Percentiles rank a stretch among this genome's conserved stretches.
Evolutionary conservation across 2,329 filamentous ascomycete genomes (phyloP).

Genomic region (Verticillium nubilum): DNA sequence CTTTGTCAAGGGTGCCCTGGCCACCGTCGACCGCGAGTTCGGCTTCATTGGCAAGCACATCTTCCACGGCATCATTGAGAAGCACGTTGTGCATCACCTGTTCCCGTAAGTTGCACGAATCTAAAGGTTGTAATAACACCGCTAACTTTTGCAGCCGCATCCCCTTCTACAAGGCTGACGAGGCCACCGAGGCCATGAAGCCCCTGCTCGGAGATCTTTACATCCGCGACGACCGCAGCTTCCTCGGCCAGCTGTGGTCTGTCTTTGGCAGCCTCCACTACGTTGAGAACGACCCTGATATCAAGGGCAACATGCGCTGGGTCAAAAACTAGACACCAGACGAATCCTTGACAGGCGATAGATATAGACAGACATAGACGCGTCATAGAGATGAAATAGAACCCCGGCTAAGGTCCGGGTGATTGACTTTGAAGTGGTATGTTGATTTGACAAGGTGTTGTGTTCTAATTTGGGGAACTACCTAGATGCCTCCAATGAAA

Average conservation of each 20-base stretch:
- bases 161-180: slow-evolving; percentile 55
- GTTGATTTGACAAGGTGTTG: not conserved
- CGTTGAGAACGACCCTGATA: slow-evolving; percentile 33
- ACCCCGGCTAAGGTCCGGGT: not conserved
- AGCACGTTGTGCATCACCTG: slow-evolving; percentile 57
- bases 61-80: slow-evolving; percentile 57
- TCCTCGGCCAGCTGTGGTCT: slow-evolving; percentile 38
- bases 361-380: not conserved
- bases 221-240: slow-evolving; percentile 36
- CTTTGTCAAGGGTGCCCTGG: slow-evolving; percentile 53
- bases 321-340: slow-evolving; percentile 12
- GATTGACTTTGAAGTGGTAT: not conserved
- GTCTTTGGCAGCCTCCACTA: slow-evolving; percentile 42
- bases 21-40: slow-evolving; percentile 58
- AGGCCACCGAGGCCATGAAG: slow-evolving; percentile 52
- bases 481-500: slow-evolving; percentile 17
- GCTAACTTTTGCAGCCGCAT: slow-evolving; percentile 30
- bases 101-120: slow-evolving; percentile 37
- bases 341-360: not conserved
- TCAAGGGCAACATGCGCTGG: slow-evolving; percentile 29
- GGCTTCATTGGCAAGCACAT: slow-evolving; percentile 57
- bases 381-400: not conserved
- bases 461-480: not conserved
- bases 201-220: slow-evolving; percentile 52
- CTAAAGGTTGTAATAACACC: too few relatives aligned